These are phyloP conservation scores for Umbelopsis sp. DNA, from an alignment of 192 early-diverging fungal species.

Conservation along the genomic window DNA sequence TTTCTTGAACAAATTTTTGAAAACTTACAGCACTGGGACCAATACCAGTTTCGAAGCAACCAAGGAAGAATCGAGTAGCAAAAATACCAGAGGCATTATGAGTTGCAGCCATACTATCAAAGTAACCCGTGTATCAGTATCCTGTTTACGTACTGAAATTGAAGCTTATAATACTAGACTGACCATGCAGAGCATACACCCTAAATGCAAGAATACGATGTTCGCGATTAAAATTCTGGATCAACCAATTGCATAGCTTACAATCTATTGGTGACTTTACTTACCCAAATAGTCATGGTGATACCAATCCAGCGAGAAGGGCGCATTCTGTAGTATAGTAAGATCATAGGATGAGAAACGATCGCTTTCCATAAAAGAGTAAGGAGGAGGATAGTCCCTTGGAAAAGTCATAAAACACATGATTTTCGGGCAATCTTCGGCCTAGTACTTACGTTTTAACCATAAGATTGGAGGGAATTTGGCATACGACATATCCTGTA, in stretches of 20 bases:
- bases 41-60: conserved; percentile 27
- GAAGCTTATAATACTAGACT: neutral
- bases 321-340: conserved; percentile 3
- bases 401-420: no score
- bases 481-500: conserved; percentile 31
- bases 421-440: neutral
- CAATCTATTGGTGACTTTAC: conserved; percentile 2
- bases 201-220: neutral
- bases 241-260: neutral
- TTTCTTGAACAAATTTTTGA: no score
- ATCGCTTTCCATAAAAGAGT: no score
- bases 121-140: neutral
- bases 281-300: conserved; percentile 35
- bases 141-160: no score
- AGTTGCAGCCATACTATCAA: conserved; percentile 21
- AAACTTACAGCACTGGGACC: conserved; percentile 13
- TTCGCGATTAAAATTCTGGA: neutral
- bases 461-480: conserved; percentile 34
- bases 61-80: conserved; percentile 29
- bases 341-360: neutral
- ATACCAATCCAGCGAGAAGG: conserved; percentile 31
- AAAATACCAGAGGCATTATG: conserved; percentile 29
- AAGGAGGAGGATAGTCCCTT: no score
- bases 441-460: conserved; percentile 13
- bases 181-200: conserved; percentile 2